Evolutionary conservation across 176 grass and related monocot genomes (phyloP), one percentile per base, ranked within the genome.

Genomic region (Zea luxurians): DNA sequence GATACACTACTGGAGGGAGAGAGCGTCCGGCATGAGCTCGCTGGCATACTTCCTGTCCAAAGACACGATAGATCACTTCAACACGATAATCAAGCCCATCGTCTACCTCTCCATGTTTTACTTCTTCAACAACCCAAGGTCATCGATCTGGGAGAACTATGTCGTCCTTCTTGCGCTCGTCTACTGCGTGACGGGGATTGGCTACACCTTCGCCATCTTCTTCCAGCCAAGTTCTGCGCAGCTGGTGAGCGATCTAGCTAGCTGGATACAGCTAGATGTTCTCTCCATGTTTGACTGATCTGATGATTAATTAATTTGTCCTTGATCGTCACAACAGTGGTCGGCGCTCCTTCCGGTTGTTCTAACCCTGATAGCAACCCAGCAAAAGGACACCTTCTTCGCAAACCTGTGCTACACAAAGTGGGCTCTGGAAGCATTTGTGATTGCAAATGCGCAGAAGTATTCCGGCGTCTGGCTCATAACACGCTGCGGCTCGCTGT

Each of bases 61-160:
- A 79, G 93, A 97, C 64, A 97, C 93, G 0, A 83, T 92, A 9
- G 93, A 92, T 48, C 93, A 97, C 82, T 97, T 97, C 76, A 97
- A 92, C 80, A 92, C 93, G 5, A 83, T 97, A 2, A 66, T 97
- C 66, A 97, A 97, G 80, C 93, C 93, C 4, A 87, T 97, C 1
- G 93, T 92, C 36, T 97, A 97, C 84, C 87, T 97, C 8, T 97
- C 90, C 59, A 97, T 97, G 90, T 97, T 97, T 80, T 97, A 97
- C 82, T 97, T 97, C 85, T 97, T 97, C 72, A 97, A 97, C 82
- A 92, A 97, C 11, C 93, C 93, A 1, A 81, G 93, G n/a, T 97
- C 93, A 34, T 92, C 93, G 10, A 90, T 97, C 57, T 83, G 84
- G 61, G 90, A 88, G 12, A 97, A 97, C 78, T 97, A 97, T 11